Evolutionary conservation across 768 basidiomycete genomes (phyloP), one percentile per base, ranked within the genome.

Genomic region (Auriscalpium orientale): DNA sequence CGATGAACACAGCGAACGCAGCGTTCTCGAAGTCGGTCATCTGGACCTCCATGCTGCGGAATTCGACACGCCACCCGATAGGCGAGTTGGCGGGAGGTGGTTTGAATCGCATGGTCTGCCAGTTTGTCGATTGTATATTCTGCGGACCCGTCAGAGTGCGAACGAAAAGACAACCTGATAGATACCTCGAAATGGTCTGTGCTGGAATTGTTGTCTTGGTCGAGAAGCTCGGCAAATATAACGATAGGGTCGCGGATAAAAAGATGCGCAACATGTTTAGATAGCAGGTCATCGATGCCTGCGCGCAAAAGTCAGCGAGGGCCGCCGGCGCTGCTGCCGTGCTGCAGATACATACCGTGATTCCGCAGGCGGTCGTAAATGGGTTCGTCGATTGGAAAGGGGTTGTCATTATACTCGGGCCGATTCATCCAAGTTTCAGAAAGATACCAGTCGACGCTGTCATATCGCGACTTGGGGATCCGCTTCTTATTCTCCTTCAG

Each of bases 121-220:
- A 99, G 66, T 99, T 99, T 4, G 97, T 99, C 2, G 97, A 98
- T 81, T 99, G 97, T 22, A 99, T 87, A 66, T 98, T 98, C 89
- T 95, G 69, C 6, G 50, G 45, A 51, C 9, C 16, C 6, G 16
- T 48, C n/a, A 47, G 47, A 11, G 11, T 34, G 15, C 36, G 9
- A 38, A 38, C 12, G 12, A 53, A 40, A n/a, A 20, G 13, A 2
- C 56, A 8, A 53, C 35, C 4, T n/a, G 43, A 18, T 18, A 4
- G 71, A 22, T 61, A 91, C 92, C 79, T 99, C 97, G 60, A 98
- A 98, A 68, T 99, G 97, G 67, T 98, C 97, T 58, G 81, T 91
- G 57, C 92, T 95, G 8, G 75, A 74, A 46, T 74, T 71, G 68
- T 99, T 94, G 66, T 98, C 92, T 71, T 95, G 94, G 65, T 95